Conservation (phyloP, 768 basidiomycete genomes). For the Coprinopsis sp. region DNA sequence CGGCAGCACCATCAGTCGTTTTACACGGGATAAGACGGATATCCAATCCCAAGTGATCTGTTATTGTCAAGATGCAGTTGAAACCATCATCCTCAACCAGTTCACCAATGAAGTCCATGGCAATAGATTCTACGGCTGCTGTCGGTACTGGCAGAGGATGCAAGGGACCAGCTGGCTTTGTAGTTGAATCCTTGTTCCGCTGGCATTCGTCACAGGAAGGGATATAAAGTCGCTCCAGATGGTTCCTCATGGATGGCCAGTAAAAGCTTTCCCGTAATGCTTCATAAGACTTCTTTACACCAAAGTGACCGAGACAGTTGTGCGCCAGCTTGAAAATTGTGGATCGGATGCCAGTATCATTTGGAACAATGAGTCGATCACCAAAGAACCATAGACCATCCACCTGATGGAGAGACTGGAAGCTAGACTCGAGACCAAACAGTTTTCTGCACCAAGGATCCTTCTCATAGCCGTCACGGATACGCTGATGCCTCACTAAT, state of each 20-base stretch:
- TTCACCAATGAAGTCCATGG: conserved; percentile 33
- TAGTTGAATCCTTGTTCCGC: conserved; percentile 27
- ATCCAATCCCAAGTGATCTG: conserved; percentile 7
- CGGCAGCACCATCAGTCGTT: neutral
- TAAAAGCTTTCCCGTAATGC: conserved; percentile 21
- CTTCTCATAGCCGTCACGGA: neutral
- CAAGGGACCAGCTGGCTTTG: conserved; percentile 24
- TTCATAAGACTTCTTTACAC: conserved; percentile 26
- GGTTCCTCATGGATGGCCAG: conserved; percentile 30
- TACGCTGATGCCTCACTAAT: conserved; percentile 21
- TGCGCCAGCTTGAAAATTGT: conserved; percentile 24
- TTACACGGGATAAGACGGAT: conserved; percentile 9
- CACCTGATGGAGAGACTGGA: neutral
- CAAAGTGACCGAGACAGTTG: conserved; percentile 29
- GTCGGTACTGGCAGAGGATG: conserved; percentile 24
- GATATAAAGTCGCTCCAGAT: conserved; percentile 29
- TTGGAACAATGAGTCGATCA: conserved; percentile 18
- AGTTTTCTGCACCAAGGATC: neutral
- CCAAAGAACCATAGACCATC: conserved; percentile 22
- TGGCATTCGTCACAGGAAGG: conserved; percentile 29
- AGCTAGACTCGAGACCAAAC: neutral
- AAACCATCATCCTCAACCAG: conserved; percentile 27
- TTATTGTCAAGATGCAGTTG: conserved; percentile 16
- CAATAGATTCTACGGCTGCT: conserved; percentile 16
- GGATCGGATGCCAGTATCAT: conserved; percentile 15